Evolutionary conservation across 257 asterid genomes (phyloP).

Genomic region (Jacaranda mimosifolia): DNA sequence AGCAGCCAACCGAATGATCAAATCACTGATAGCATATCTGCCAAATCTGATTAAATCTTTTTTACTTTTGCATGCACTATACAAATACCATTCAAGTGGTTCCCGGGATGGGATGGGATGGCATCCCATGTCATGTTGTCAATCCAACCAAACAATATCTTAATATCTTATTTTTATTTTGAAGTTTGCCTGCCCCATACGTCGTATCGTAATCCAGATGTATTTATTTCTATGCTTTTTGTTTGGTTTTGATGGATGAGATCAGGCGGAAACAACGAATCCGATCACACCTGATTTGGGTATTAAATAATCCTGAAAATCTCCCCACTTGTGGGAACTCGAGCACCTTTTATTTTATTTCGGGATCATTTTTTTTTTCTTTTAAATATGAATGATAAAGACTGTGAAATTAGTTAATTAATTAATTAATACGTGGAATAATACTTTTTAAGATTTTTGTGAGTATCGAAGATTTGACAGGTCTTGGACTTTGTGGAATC

Average conservation of each 20-base stretch:
- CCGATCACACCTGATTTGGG: conserved; percentile 29
- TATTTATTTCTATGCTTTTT: conserved; percentile 45
- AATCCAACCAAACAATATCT: conserved; percentile 10
- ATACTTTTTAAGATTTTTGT: background rate
- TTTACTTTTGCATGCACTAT: background rate
- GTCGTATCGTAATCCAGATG: conserved; percentile 34
- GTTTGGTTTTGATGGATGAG: conserved; percentile 36
- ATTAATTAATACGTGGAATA: background rate
- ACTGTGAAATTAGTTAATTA: background rate
- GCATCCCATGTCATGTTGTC: background rate
- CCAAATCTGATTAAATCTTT: conserved; percentile 35
- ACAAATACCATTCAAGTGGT: too few species aligned
- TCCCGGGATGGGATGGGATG: too few species aligned
- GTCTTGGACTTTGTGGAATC: background rate
- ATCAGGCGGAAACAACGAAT: conserved; percentile 22
- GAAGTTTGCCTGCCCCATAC: conserved; percentile 26
- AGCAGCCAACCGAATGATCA: conserved; percentile 27
- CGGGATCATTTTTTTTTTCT: background rate
- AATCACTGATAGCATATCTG: conserved; percentile 31
- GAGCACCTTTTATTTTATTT: background rate
- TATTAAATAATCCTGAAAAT: background rate
- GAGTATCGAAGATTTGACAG: conserved; percentile 13
- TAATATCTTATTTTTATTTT: background rate
- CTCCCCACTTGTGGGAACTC: conserved; percentile 38
- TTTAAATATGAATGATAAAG: background rate